A percentile compares a stretch with the other conserved stretches of the same genome.
Evolutionary conservation across 768 basidiomycete genomes (phyloP).

Genomic region (Porpolomopsis calyptriformis): DNA sequence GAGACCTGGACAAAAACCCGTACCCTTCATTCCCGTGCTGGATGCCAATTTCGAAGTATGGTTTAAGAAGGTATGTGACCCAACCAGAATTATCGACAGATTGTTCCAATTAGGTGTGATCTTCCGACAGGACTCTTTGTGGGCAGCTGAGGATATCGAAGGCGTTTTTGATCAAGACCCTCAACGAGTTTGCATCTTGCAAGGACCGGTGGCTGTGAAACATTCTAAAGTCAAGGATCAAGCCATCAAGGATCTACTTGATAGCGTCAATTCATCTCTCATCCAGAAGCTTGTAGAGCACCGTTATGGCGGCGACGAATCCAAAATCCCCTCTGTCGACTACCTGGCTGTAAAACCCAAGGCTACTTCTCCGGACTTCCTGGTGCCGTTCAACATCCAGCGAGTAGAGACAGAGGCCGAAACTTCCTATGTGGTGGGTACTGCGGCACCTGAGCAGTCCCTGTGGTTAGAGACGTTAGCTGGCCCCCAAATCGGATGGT

Average conservation of each 20-base stretch:
- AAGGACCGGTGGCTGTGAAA: constrained; percentile 92
- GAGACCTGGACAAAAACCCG: constrained; percentile 95
- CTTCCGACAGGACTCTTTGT: constrained; percentile 77
- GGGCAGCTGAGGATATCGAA: constrained; percentile 97
- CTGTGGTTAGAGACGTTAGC: constrained; percentile 81
- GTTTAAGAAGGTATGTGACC: constrained; percentile 86
- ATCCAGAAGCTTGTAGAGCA: constrained; percentile 68
- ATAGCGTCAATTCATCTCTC: constrained; percentile 72
- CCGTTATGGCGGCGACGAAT: constrained; percentile 67
- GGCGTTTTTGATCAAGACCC: constrained; percentile 99
- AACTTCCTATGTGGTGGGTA: constrained; percentile 41
- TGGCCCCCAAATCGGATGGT: constrained; percentile 76
- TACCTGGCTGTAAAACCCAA: constrained; percentile 55
- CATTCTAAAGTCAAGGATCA: constrained; percentile 83
- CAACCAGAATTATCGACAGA: background rate
- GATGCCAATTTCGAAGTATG: constrained; percentile 93
- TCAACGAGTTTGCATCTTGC: constrained; percentile 93
- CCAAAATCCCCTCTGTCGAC: constrained; percentile 68
- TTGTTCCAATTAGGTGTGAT: constrained; percentile 9
- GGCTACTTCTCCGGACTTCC: constrained; percentile 20
- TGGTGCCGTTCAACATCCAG: constrained; percentile 22
- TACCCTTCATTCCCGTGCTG: constrained; percentile 93
- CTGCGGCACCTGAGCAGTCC: constrained; percentile 43
- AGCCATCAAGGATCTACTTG: constrained; percentile 86
- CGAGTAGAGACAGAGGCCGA: constrained; percentile 32